These are phyloP conservation scores for Malus hybrid DNA, from an alignment of 331 rosid species.

Conservation along the genomic window DNA sequence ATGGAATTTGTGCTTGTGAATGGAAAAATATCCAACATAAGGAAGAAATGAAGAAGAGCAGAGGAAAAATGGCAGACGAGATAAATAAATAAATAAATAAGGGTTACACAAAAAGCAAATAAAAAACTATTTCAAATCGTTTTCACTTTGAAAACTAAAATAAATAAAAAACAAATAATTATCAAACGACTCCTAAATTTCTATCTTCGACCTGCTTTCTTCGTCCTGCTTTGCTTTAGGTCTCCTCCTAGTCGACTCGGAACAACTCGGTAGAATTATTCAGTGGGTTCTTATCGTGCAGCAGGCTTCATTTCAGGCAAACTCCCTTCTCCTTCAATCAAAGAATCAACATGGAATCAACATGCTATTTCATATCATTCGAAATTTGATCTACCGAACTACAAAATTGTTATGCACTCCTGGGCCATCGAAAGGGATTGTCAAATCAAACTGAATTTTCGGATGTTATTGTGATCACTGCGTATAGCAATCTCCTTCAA, in stretches of 20 bases:
- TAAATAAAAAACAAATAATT: neutral
- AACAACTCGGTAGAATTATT: too few species aligned
- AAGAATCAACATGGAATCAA: too few species aligned
- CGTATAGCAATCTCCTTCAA: constrained; percentile 55
- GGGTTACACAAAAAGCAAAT: neutral
- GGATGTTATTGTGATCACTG: constrained; percentile 15
- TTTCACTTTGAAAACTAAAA: too few species aligned
- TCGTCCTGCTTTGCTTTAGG: neutral
- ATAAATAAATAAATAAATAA: too few species aligned
- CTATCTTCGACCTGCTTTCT: neutral
- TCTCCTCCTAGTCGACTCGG: neutral
- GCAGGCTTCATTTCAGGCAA: neutral
- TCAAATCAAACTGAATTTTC: constrained; percentile 11
- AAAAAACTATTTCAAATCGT: neutral
- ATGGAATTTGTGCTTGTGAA: too few species aligned
- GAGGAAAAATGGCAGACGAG: neutral
- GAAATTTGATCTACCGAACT: neutral
- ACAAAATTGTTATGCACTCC: neutral
- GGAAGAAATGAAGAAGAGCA: too few species aligned
- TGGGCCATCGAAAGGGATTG: constrained; percentile 35
- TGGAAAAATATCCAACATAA: too few species aligned
- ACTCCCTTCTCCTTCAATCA: neutral
- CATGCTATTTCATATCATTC: neutral
- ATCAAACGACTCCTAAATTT: neutral
- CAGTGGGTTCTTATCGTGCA: neutral